Conservation (phyloP, 805 yeast genomes). For the Blastobotrys attinorum region DNA sequence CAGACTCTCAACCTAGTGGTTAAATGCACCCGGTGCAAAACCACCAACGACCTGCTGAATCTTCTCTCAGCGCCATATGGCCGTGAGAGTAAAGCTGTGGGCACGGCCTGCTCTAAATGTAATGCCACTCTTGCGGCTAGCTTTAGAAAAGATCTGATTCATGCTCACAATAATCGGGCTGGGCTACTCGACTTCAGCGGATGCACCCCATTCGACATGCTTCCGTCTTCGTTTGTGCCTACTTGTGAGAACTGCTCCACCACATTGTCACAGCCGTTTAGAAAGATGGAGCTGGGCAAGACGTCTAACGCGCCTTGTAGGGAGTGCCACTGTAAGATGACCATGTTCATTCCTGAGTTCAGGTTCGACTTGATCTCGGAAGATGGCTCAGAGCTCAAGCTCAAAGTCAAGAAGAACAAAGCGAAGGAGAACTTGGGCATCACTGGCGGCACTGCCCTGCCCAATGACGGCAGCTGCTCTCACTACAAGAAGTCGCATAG, state of each 20-base stretch:
- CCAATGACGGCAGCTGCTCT: slow-evolving; percentile 31
- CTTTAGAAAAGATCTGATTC: slow-evolving; percentile 32
- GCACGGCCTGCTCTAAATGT: slow-evolving; percentile 30
- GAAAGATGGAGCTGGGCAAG: slow-evolving; percentile 29
- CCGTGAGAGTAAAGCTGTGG: slow-evolving; percentile 25
- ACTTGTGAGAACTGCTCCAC: slow-evolving; percentile 31
- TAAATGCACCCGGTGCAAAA: slow-evolving; percentile 32
- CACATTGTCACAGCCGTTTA: slow-evolving; percentile 21
- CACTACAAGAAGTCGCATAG: slow-evolving; percentile 35
- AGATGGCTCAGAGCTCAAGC: slow-evolving; percentile 14
- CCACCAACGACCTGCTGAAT: slow-evolving; percentile 27
- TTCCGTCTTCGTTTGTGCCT: slow-evolving; percentile 31
- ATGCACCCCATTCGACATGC: slow-evolving; percentile 30
- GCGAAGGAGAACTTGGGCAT: slow-evolving; percentile 24
- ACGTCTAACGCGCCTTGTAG: slow-evolving; percentile 27
- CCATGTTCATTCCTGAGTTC: slow-evolving; percentile 27
- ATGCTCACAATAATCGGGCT: slow-evolving; percentile 22
- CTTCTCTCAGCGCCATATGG: slow-evolving; percentile 30
- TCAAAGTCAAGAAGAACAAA: slow-evolving; percentile 12
- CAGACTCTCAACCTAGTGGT: slow-evolving; percentile 28
- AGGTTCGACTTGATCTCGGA: slow-evolving; percentile 28
- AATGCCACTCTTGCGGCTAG: slow-evolving; percentile 27
- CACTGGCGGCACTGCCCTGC: slow-evolving; percentile 32
- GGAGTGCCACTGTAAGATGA: slow-evolving; percentile 30
- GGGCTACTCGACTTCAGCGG: slow-evolving; percentile 35